These are phyloP conservation scores for Nakataea oryzae DNA, from an alignment of 2,329 filamentous ascomycete species.

Conservation along the genomic window DNA sequence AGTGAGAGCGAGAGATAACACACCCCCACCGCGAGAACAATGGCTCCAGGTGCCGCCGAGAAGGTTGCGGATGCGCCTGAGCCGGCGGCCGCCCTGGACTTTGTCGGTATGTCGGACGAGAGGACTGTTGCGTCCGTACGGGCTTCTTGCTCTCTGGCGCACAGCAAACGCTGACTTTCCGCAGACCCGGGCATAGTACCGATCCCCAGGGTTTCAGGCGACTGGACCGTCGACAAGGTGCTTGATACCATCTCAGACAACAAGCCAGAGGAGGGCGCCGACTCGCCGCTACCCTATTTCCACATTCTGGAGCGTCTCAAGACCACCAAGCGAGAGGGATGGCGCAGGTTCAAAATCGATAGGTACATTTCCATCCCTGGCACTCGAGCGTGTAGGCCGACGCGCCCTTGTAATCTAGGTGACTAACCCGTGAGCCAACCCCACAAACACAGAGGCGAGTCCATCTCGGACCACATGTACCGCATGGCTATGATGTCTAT, in stretches of 20 bases:
- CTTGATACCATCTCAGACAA: constrained; percentile 51
- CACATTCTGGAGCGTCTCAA: constrained; percentile 90
- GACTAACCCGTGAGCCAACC: neutral
- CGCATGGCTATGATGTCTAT: constrained; percentile 96
- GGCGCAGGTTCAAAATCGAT: constrained; percentile 75
- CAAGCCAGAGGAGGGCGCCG: constrained; percentile 47
- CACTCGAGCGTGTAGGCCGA: neutral
- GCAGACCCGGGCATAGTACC: constrained; percentile 25
- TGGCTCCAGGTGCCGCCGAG: neutral
- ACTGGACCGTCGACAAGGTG: constrained; percentile 51
- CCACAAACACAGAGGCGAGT: constrained; percentile 55
- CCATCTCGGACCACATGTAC: constrained; percentile 98
- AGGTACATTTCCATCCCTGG: constrained; percentile 26
- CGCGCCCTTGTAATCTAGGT: neutral
- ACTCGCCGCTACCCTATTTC: constrained; percentile 82
- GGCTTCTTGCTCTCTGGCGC: neutral
- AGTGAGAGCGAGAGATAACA: neutral
- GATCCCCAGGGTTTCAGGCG: constrained; percentile 28
- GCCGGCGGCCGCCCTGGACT: neutral
- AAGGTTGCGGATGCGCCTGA: neutral
- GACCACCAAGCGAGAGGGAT: constrained; percentile 92
- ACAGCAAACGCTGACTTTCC: neutral
- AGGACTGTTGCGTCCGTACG: neutral
- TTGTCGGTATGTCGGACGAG: neutral
- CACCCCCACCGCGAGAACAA: neutral